phyloP scores from a whole-genome alignment of 108 stramenopile species.

The Schizochytrium sp. region DNA sequence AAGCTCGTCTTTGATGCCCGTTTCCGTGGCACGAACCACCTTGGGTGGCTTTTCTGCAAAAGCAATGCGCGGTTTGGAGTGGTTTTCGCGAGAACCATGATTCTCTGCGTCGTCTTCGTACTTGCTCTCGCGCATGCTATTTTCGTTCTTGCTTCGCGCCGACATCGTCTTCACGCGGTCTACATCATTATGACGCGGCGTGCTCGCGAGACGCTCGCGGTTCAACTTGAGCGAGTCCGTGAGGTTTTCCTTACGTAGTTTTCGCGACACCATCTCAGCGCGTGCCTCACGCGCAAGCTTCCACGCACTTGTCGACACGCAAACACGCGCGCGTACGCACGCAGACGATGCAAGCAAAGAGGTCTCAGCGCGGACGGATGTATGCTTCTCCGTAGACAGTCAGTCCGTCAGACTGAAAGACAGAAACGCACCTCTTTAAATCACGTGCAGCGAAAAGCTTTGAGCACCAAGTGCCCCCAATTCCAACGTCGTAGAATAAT shows the following conservation, averaged over 20 bases:
- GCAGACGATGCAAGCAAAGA: too few relatives aligned
- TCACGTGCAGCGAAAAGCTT: too few relatives aligned
- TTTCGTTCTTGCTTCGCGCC: not conserved
- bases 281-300: not conserved
- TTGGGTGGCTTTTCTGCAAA: not conserved
- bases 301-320: not conserved
- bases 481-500: too few relatives aligned
- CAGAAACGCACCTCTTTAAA: not conserved
- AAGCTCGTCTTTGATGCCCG: not conserved
- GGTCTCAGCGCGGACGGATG: too few relatives aligned
- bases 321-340: not conserved
- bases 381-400: not conserved
- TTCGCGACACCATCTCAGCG: not conserved
- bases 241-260: not conserved
- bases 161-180: not conserved
- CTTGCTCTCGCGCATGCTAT: not conserved
- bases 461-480: too few relatives aligned
- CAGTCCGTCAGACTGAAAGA: not conserved
- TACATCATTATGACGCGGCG: not conserved
- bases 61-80: not conserved
- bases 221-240: slow-evolving; percentile 15
- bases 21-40: not conserved
- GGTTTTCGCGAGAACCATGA: not conserved
- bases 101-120: not conserved
- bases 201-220: not conserved